phyloP scores from a whole-genome alignment of 352 stramenopile species.

The Globisporangium sylvaticum region DNA sequence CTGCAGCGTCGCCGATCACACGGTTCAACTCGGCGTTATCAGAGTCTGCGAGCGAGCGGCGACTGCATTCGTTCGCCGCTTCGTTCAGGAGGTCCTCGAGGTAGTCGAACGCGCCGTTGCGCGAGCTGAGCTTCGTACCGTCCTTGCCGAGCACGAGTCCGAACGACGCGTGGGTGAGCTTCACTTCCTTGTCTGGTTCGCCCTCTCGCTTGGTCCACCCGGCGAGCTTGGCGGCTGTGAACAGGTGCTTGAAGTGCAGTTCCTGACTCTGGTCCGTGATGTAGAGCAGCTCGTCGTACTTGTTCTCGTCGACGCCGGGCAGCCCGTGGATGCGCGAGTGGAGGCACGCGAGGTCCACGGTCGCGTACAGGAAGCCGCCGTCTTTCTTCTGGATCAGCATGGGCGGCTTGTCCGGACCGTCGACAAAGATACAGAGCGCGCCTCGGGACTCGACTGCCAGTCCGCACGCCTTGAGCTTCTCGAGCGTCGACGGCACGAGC shows the following conservation, averaged over 20 bases:
- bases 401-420: slow-evolving; percentile 60
- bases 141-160: slow-evolving; percentile 76
- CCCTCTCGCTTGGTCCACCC: slow-evolving; percentile 37
- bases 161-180: slow-evolving; percentile 70
- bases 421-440: slow-evolving; percentile 70
- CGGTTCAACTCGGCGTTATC: slow-evolving; percentile 33
- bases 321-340: slow-evolving; percentile 73
- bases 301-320: slow-evolving; percentile 50
- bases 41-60: slow-evolving; percentile 45
- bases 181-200: slow-evolving; percentile 29
- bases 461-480: slow-evolving; percentile 37
- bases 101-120: slow-evolving; percentile 78
- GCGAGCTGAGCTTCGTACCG: slow-evolving; percentile 77
- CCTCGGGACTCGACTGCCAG: slow-evolving; percentile 55
- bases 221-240: slow-evolving; percentile 47
- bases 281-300: slow-evolving; percentile 81
- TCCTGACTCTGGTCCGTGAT: slow-evolving; percentile 80
- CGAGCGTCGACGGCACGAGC: slow-evolving; percentile 44
- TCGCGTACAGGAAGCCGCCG: slow-evolving; percentile 77
- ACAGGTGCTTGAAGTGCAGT: slow-evolving; percentile 78
- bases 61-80: slow-evolving; percentile 53
- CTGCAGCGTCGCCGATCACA: slow-evolving; percentile 65
- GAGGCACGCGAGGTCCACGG: slow-evolving; percentile 67
- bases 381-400: slow-evolving; percentile 85
- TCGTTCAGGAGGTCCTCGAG: slow-evolving; percentile 71